Percentiles rank a stretch among this genome's conserved stretches.
phyloP scores from a whole-genome alignment of 495 filamentous ascomycete genomes.

The Haplographium delicatum region DNA sequence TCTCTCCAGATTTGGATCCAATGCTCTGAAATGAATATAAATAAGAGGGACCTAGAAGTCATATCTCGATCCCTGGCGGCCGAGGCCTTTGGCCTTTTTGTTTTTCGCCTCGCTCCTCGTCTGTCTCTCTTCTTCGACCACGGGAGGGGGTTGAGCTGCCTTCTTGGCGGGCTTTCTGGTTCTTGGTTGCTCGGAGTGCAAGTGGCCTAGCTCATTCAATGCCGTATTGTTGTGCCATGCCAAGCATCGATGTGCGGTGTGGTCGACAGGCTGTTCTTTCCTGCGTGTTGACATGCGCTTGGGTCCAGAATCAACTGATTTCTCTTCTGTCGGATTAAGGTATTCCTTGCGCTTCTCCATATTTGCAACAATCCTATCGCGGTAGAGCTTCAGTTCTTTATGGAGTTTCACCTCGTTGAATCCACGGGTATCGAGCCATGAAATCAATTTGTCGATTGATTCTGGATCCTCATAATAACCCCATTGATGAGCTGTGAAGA shows the following conservation, averaged over 20 bases:
- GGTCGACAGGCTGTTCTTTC: conserved; percentile 59
- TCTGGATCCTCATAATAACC: conserved; percentile 81
- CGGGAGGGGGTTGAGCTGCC: conserved; percentile 8
- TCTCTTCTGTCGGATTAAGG: conserved; percentile 52
- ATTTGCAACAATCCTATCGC: conserved; percentile 67
- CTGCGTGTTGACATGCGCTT: conserved; percentile 75
- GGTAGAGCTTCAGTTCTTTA: conserved; percentile 76
- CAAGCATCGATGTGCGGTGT: conserved; percentile 62
- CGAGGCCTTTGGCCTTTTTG: conserved; percentile 39
- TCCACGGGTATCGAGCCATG: conserved; percentile 84
- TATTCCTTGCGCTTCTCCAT: conserved; percentile 78
- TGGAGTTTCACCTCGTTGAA: conserved; percentile 75
- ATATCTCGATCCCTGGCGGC: conserved; percentile 13
- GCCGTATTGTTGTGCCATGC: conserved; percentile 79
- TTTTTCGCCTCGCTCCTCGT: conserved; percentile 40
- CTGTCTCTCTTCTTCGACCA: conserved; percentile 28
- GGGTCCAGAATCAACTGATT: conserved; percentile 33
- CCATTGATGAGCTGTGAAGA: conserved; percentile 78
- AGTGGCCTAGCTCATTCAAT: conserved; percentile 68
- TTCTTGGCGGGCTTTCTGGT: conserved; percentile 58
- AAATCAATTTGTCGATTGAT: conserved; percentile 68
- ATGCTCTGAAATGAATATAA: too few relatives aligned
- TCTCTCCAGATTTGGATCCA: too few relatives aligned
- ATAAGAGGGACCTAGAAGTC: too few relatives aligned
- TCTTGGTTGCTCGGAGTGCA: conserved; percentile 72